Conservation (phyloP, 345 rosid genomes). For the Moricandia moricandioides region DNA sequence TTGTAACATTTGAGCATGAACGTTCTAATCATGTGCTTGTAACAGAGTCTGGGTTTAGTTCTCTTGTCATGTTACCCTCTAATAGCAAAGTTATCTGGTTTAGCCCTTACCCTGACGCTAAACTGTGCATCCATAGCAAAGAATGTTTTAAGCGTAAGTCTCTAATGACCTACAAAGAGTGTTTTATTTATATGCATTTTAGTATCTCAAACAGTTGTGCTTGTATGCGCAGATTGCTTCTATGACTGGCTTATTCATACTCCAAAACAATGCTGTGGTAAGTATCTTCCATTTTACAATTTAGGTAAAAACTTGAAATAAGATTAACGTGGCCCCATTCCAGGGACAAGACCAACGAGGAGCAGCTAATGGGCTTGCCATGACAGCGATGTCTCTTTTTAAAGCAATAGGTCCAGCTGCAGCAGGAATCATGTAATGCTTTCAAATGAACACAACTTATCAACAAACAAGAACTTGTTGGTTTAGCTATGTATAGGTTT, state of each 20-base stretch:
- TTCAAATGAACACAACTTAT: background rate
- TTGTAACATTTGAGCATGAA: background rate
- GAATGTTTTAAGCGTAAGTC: constrained; percentile 64
- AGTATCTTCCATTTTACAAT: constrained; percentile 1
- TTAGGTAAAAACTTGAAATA: background rate
- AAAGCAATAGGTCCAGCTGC: constrained; percentile 68
- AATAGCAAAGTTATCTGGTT: constrained; percentile 66
- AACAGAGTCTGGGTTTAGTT: constrained; percentile 57
- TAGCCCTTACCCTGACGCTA: constrained; percentile 47
- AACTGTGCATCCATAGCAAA: constrained; percentile 65
- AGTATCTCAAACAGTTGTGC: background rate
- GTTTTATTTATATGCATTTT: background rate
- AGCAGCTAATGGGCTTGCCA: constrained; percentile 66
- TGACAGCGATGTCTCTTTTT: constrained; percentile 64
- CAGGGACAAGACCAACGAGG: constrained; percentile 63
- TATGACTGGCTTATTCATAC: constrained; percentile 55
- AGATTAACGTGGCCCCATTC: background rate
- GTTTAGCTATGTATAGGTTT: background rate
- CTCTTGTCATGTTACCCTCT: constrained; percentile 61
- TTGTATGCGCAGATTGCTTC: constrained; percentile 40
- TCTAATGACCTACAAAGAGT: background rate
- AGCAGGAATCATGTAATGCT: constrained; percentile 56
- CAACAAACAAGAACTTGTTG: background rate
- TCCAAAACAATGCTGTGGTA: constrained; percentile 66
- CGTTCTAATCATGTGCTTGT: constrained; percentile 15